Percentiles rank a stretch among this genome's conserved stretches.
Conservation (phyloP, 1,284 basidiomycete genomes). For the Xerocomus amazonicus region DNA sequence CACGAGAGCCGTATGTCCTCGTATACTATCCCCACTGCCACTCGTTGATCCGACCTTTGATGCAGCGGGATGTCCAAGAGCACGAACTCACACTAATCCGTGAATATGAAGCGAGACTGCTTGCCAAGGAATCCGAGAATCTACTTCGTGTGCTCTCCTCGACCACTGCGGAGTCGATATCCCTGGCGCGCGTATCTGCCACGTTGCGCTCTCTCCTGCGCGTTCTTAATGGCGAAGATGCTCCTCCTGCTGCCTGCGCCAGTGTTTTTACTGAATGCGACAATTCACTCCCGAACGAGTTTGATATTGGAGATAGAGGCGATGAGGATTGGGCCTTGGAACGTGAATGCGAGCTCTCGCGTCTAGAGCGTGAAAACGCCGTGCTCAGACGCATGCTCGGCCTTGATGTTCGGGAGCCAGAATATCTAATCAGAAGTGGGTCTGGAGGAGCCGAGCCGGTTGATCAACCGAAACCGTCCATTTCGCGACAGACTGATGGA, state of each 20-base stretch:
- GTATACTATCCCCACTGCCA: neutral
- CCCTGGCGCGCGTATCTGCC: slow-evolving; percentile 70
- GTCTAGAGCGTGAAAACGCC: slow-evolving; percentile 83
- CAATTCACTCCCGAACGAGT: slow-evolving; percentile 9
- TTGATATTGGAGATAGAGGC: slow-evolving; percentile 22
- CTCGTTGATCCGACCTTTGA: neutral
- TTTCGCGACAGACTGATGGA: slow-evolving; percentile 23
- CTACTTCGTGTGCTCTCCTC: slow-evolving; percentile 58
- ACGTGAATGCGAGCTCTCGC: slow-evolving; percentile 80
- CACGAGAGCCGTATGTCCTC: slow-evolving; percentile 76
- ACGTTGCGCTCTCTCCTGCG: slow-evolving; percentile 75
- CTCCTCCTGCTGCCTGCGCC: slow-evolving; percentile 4
- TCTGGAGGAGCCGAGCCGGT: slow-evolving; percentile 1
- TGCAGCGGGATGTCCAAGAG: slow-evolving; percentile 88
- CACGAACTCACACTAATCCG: slow-evolving; percentile 88
- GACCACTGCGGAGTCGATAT: slow-evolving; percentile 63
- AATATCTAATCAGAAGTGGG: slow-evolving; percentile 4
- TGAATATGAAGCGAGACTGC: slow-evolving; percentile 85
- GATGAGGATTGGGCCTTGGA: slow-evolving; percentile 73
- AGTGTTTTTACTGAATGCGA: slow-evolving; percentile 5
- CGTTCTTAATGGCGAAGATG: slow-evolving; percentile 71
- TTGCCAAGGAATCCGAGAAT: slow-evolving; percentile 73
- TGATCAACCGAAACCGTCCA: slow-evolving; percentile 16
- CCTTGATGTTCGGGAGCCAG: slow-evolving; percentile 30
- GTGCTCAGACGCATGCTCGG: slow-evolving; percentile 71